Evolutionary conservation across 495 filamentous ascomycete species (phyloP), one percentile per base, ranked within the genome.

Genomic region (Hypoxylon fragiforme): DNA sequence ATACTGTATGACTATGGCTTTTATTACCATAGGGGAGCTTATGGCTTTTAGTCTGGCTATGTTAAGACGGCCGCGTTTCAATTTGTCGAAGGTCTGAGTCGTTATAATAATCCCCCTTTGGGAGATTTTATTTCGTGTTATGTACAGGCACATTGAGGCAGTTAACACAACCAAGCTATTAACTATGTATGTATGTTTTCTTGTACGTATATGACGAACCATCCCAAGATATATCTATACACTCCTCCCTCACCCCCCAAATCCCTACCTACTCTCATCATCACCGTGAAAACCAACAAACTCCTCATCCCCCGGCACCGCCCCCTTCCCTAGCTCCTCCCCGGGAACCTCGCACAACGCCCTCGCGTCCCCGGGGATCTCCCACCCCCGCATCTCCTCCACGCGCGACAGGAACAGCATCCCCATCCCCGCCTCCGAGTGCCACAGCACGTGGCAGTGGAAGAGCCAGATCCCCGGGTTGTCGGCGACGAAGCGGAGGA

Each of bases 401-500:
- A 68, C 47, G 20, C 70, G 64, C n/a, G 71, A 69, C 53, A 82
- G 40, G 53, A 85, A 78, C 64, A 83, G 81, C 83, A 85, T 82
- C 31, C 78, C 44, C 70, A 85, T 72, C 0, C 82, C 82, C 12
- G 79, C 78, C 50, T 83, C 80, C 5, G 69, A 64, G 67, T 86
- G 83, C 83, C 82, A 85, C 5, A 71, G 65, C 21, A 80, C 76
- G 57, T 84, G 81, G 55, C 78, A 81, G 45, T 81, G 78, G 48
- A 80, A 74, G 0, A 76, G 70, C 80, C 80, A 84, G 41, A 75
- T 64, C 2, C 77, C 77, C 3, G 78, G 71, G 44, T 78, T 80
- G 50, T 81, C 78, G 0, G 72, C 68, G 14, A 67, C 55, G 53
- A 78, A 71, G 18, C 73, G 66, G 2, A 80, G 50, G 3, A 80